phyloP scores from a whole-genome alignment of 208 protist genomes.

The Wallacemonas sp. region DNA sequence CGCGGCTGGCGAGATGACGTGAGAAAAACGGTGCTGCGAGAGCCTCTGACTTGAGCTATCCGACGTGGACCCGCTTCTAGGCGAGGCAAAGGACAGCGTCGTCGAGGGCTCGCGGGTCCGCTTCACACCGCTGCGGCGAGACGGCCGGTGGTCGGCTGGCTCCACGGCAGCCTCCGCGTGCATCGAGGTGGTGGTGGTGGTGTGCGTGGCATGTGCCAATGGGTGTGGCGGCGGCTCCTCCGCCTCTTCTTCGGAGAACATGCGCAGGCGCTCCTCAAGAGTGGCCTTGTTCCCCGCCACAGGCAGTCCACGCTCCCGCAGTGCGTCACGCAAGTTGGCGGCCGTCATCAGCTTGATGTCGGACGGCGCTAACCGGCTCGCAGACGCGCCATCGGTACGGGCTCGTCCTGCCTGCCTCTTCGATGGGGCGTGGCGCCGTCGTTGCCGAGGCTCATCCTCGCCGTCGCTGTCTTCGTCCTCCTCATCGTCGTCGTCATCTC shows the following conservation, averaged over 20 bases:
- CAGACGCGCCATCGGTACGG: background rate
- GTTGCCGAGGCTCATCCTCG: constrained; percentile 16
- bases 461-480: background rate
- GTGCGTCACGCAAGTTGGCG: constrained; percentile 28
- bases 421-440: background rate
- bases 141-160: too few relatives aligned
- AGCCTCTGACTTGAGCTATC: background rate
- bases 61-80: background rate
- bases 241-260: constrained; percentile 5
- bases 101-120: too few relatives aligned
- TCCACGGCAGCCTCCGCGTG: too few relatives aligned
- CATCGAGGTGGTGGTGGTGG: too few relatives aligned
- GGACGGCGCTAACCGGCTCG: too few relatives aligned
- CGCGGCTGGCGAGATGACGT: constrained; percentile 2
- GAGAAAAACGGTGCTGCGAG: constrained; percentile 1
- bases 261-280: constrained; percentile 47
- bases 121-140: too few relatives aligned
- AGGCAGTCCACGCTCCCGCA: constrained; percentile 44
- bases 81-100: background rate
- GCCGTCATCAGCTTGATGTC: constrained; percentile 36
- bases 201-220: too few relatives aligned
- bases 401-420: background rate
- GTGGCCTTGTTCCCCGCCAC: constrained; percentile 49
- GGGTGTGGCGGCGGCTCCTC: background rate
- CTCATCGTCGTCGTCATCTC: constrained; percentile 4